A percentile compares a stretch with the other conserved stretches of the same genome.
phyloP scores from a whole-genome alignment of 139 green algal species.

The Tetradesmus lagerheimii region DNA sequence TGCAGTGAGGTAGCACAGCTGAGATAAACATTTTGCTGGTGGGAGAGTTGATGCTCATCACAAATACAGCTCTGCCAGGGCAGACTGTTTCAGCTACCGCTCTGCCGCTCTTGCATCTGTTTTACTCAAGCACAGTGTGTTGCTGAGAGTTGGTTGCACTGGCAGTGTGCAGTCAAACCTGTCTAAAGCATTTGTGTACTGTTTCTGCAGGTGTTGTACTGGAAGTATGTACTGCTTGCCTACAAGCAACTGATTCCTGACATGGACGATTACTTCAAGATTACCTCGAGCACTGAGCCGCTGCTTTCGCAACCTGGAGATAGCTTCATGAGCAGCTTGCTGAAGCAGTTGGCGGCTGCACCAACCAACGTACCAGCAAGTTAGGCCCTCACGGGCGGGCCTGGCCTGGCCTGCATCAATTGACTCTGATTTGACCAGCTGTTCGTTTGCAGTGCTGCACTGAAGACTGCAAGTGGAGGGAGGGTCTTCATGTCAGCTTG shows the following conservation, averaged over 20 bases:
- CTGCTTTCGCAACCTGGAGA: background rate
- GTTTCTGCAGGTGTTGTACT: slow-evolving; percentile 12
- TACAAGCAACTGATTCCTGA: slow-evolving; percentile 22
- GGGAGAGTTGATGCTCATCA: no score
- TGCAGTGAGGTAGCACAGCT: no score
- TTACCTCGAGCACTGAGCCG: background rate
- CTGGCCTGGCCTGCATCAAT: background rate
- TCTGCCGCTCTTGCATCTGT: no score
- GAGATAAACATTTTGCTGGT: no score
- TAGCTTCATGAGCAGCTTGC: background rate
- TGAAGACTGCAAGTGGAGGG: no score
- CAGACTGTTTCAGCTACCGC: no score
- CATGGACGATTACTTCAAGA: slow-evolving; percentile 7
- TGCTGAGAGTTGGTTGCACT: no score
- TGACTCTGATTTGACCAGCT: background rate
- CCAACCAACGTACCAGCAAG: background rate
- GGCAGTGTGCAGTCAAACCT: no score
- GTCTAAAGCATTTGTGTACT: background rate
- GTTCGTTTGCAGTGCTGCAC: no score
- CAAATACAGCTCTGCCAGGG: no score
- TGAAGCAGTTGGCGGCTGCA: background rate
- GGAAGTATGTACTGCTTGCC: slow-evolving; percentile 34
- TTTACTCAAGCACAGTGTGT: no score
- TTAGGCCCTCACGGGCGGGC: background rate
- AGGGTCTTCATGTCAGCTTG: background rate